Base-by-base conservation (phyloP, 306 rosid species). In the Alnus glutinosa region DNA sequence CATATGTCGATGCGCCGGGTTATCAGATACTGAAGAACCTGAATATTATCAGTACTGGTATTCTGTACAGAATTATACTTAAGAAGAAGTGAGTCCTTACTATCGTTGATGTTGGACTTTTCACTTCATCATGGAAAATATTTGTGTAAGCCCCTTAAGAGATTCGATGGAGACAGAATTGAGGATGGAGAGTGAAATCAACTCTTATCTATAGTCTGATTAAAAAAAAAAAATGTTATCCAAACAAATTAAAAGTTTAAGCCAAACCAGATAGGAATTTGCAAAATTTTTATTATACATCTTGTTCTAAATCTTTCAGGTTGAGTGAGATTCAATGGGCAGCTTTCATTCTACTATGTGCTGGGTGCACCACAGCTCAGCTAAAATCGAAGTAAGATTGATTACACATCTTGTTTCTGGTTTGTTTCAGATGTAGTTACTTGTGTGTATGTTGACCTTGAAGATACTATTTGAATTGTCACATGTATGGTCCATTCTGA, bases 301-400 rank as follows among this genome's bases (percentile, higher is more conserved):
- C 74, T 69, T 88, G 73, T 75, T 85, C 69, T 78, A 72, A 52
- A 66, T 3, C 44, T 81, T 86, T 82, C 92, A 95, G 98, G 93
- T 88, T 95, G 87, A 95, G 96, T 74, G 92, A 95, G 86, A 90
- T 90, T 87, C 99, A 92, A 76, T 95, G 98, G 98, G 99, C 98
- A 14, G 99, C 99, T 80, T 95, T 93, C 90, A 81, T 95, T 85
- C 88, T 95, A 47, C 91, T 95, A 34, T 91, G 89, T 83, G 97
- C 94, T 51, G 98, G 98, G 74, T 95, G 98, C 88, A 95, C 98
- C 66, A 95, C 96, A 1, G 94, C 98, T 34, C 96, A 95, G 79
- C 88, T 95, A 75, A 92, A 92, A 79, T 86, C 98, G 66, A 93
- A 89, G 98, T 95, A 88, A 86, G 88, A 74, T 75, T 49, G 64